Conservation (phyloP, 2,329 filamentous ascomycete species). For the Arthrobotrys sphaeroides region DNA sequence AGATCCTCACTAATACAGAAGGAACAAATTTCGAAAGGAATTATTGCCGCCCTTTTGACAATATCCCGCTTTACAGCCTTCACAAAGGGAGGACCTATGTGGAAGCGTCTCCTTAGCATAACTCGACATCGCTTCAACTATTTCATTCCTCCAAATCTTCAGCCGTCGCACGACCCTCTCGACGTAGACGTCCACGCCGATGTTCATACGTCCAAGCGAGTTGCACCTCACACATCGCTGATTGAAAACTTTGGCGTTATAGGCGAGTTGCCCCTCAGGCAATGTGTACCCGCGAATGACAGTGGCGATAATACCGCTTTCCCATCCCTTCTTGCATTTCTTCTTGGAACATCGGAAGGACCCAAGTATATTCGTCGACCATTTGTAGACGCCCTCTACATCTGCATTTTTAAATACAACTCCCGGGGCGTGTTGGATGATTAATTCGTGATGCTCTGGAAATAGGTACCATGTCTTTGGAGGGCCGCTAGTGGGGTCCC, state of each 20-base stretch:
- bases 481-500: background rate
- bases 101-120: background rate
- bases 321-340: background rate
- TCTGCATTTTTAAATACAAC: background rate
- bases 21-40: background rate
- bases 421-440: background rate
- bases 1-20: too few species aligned
- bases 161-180: conserved; percentile 16
- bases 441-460: background rate
- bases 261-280: background rate
- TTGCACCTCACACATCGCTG: conserved; percentile 25
- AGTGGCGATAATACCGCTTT: background rate
- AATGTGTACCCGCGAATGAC: background rate
- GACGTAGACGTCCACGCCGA: background rate
- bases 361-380: background rate
- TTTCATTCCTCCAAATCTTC: conserved; percentile 33
- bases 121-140: background rate
- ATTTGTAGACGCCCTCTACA: background rate
- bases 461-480: conserved; percentile 1
- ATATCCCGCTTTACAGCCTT: conserved; percentile 22
- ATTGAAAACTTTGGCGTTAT: conserved; percentile 35
- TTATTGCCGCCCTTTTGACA: background rate
- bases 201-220: background rate
- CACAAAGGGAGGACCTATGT: conserved; percentile 14
- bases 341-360: background rate